Conservation (phyloP, 208 protist species). For the Lotmaria passim region DNA sequence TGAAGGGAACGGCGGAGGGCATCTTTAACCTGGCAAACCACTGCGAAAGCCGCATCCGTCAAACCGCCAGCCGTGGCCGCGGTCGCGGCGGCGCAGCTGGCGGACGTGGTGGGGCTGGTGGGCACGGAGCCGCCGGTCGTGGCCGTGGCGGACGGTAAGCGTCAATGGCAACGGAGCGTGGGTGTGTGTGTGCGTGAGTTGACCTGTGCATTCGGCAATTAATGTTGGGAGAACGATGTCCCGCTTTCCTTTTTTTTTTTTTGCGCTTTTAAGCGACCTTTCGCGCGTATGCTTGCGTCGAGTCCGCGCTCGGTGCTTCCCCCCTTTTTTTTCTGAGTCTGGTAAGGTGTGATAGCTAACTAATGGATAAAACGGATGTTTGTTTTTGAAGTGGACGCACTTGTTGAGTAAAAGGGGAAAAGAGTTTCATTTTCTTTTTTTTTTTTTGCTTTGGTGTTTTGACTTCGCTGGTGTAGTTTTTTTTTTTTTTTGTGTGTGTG, state of each 20-base stretch:
- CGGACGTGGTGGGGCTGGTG: constrained; percentile 17
- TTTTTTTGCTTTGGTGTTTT: constrained; percentile 3
- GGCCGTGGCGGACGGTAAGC: constrained; percentile 30
- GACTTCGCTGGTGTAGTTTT: no score
- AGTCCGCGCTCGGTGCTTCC: no score
- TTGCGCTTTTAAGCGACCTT: constrained; percentile 7
- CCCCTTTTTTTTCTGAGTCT: no score
- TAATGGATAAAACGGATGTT: background rate
- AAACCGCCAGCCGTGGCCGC: constrained; percentile 48
- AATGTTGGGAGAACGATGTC: background rate
- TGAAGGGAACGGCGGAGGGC: constrained; percentile 69
- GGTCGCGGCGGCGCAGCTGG: constrained; percentile 46
- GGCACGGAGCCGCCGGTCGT: constrained; percentile 3
- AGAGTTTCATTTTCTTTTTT: background rate
- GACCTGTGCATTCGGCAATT: background rate
- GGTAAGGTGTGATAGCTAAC: no score
- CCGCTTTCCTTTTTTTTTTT: background rate
- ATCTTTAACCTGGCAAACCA: constrained; percentile 70
- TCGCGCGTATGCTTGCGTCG: no score
- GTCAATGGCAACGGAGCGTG: no score
- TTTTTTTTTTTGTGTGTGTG: no score
- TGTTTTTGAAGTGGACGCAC: no score
- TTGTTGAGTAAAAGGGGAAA: no score
- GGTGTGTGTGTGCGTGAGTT: background rate
- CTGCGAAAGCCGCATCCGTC: constrained; percentile 62